phyloP scores from a whole-genome alignment of 805 yeast species.

The Candida broadrunensis region DNA sequence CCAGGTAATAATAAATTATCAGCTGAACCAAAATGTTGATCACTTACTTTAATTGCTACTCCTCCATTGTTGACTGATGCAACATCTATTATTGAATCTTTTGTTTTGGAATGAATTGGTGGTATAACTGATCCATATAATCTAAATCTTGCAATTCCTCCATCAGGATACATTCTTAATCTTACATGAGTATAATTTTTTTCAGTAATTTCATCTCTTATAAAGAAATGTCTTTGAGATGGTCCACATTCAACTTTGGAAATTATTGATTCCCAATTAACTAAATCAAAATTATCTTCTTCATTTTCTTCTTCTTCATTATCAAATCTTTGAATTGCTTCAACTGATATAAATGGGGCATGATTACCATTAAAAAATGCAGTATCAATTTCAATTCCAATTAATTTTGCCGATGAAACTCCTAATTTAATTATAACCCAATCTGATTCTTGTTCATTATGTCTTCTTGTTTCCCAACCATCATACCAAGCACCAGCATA shows the following conservation, averaged over 20 bases:
- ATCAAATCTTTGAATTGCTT: conserved; percentile 49
- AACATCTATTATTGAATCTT: conserved; percentile 51
- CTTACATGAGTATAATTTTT: conserved; percentile 73
- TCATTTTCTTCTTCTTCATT: conserved; percentile 22
- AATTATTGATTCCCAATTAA: conserved; percentile 71
- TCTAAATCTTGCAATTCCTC: conserved; percentile 95
- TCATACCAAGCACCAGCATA: conserved; percentile 96
- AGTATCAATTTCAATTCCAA: conserved; percentile 89
- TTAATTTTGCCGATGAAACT: conserved; percentile 71
- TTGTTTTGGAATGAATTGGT: conserved; percentile 51
- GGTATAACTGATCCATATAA: conserved; percentile 82
- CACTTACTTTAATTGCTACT: conserved; percentile 76
- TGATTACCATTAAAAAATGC: conserved; percentile 94
- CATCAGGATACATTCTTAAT: conserved; percentile 94
- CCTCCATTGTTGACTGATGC: conserved; percentile 89
- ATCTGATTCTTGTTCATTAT: conserved; percentile 78
- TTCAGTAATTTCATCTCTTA: conserved; percentile 56
- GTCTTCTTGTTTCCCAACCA: conserved; percentile 98
- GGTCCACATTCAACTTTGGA: conserved; percentile 84
- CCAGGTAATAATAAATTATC: conserved; percentile 90
- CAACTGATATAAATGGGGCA: conserved; percentile 87
- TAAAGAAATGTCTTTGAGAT: conserved; percentile 77
- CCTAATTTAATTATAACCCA: conserved; percentile 86
- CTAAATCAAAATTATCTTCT: conserved; percentile 23
- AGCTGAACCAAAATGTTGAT: conserved; percentile 93